Evolutionary conservation across 495 filamentous ascomycete genomes (phyloP).

Genomic region (Achaetomiella virescens): DNA sequence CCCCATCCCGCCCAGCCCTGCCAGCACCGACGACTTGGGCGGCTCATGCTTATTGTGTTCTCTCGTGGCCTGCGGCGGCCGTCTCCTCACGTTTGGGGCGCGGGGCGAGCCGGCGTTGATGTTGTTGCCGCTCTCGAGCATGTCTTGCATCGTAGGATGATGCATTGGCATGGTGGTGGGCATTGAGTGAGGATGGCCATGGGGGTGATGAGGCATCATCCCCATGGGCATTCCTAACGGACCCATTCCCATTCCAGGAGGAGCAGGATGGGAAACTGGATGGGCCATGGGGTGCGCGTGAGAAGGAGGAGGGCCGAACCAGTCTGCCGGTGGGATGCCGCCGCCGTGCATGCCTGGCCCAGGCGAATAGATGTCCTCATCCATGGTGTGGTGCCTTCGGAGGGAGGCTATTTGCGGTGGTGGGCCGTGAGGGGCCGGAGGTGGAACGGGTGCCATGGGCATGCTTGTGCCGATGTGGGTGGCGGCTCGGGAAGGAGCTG

Average conservation of each 20-base stretch:
- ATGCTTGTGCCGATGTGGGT: constrained; percentile 24
- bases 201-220: no score
- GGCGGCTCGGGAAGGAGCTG: constrained; percentile 24
- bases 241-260: background rate
- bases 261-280: background rate
- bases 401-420: constrained; percentile 14
- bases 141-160: background rate
- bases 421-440: constrained; percentile 20
- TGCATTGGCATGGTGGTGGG: background rate
- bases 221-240: no score
- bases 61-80: constrained; percentile 19
- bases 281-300: background rate
- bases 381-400: constrained; percentile 38
- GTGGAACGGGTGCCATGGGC: constrained; percentile 25
- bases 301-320: constrained; percentile 6
- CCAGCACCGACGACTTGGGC: constrained; percentile 38
- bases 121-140: constrained; percentile 3
- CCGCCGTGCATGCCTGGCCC: constrained; percentile 17
- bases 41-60: constrained; percentile 25
- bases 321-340: constrained; percentile 12
- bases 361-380: constrained; percentile 30
- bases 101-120: constrained; percentile 18
- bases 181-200: background rate
- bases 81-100: constrained; percentile 23
- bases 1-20: constrained; percentile 40